Conservation (phyloP, 441 rosid genomes). For the Eruca vesicaria region DNA sequence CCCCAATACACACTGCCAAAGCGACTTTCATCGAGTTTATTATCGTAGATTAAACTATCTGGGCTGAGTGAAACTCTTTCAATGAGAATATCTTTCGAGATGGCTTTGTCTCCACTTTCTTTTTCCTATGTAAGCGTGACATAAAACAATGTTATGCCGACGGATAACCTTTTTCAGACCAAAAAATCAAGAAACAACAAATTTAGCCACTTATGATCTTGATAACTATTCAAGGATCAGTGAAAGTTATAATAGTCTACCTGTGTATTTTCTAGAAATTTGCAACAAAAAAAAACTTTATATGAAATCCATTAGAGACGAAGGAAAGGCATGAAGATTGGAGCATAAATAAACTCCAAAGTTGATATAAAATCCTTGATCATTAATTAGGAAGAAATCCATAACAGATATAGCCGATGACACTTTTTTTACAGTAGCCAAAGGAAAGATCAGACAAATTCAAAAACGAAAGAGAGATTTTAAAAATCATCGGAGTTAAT, state of each 20-base stretch:
- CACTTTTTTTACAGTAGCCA: background rate
- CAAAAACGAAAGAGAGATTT: background rate
- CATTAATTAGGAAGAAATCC: constrained; percentile 2
- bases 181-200: background rate
- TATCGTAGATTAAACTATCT: constrained; percentile 90
- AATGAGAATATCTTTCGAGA: too few species aligned
- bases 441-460: background rate
- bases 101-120: too few species aligned
- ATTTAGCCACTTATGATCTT: background rate
- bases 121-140: constrained; percentile 2
- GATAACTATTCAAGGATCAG: background rate
- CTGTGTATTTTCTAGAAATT: background rate
- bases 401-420: background rate
- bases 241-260: background rate
- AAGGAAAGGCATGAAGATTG: background rate
- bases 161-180: background rate
- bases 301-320: background rate
- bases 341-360: background rate
- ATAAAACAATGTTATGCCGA: too few species aligned
- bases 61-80: constrained; percentile 83
- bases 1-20: constrained; percentile 98
- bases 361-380: background rate
- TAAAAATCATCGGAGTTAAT: background rate
- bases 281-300: background rate
- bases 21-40: constrained; percentile 94